Conservation (phyloP, 1,284 basidiomycete species). For the Amylostereum chailletii region DNA sequence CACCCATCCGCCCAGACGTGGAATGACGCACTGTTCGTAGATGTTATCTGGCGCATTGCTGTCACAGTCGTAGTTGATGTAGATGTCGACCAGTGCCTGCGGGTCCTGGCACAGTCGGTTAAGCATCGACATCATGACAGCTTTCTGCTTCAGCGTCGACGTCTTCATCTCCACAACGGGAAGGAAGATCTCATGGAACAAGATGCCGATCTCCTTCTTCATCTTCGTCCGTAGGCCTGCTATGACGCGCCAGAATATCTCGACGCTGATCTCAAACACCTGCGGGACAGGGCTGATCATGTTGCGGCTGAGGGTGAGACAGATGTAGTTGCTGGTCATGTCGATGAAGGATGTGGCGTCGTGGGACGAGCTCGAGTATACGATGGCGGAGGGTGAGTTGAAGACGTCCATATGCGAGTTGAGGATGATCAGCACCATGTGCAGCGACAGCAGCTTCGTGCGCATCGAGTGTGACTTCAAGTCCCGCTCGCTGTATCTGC, state of each 20-base stretch:
- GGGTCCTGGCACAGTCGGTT: slow-evolving; percentile 88
- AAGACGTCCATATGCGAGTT: slow-evolving; percentile 88
- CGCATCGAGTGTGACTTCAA: slow-evolving; percentile 93
- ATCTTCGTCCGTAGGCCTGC: slow-evolving; percentile 92
- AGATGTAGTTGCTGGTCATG: slow-evolving; percentile 92
- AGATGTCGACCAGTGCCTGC: slow-evolving; percentile 93
- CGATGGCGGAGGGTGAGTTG: slow-evolving; percentile 76
- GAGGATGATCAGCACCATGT: slow-evolving; percentile 88
- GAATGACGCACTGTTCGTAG: slow-evolving; percentile 73
- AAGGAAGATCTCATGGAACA: slow-evolving; percentile 97
- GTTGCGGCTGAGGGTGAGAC: slow-evolving; percentile 88
- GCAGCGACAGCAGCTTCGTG: slow-evolving; percentile 87
- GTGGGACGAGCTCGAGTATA: slow-evolving; percentile 80
- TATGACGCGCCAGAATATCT: slow-evolving; percentile 97
- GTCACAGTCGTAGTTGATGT: slow-evolving; percentile 97
- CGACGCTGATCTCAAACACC: slow-evolving; percentile 96
- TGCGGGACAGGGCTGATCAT: slow-evolving; percentile 93
- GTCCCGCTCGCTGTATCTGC: slow-evolving; percentile 70
- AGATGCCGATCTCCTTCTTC: slow-evolving; percentile 99
- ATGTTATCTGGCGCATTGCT: slow-evolving; percentile 89
- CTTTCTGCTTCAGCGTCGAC: slow-evolving; percentile 92
- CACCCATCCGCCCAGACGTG: not conserved
- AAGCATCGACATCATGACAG: slow-evolving; percentile 80
- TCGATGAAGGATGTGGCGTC: slow-evolving; percentile 87
- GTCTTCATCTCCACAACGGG: slow-evolving; percentile 98